These are phyloP conservation scores for Rhododendron kiyosumense DNA, from an alignment of 148 eudicot genomes.

Conservation along the genomic window DNA sequence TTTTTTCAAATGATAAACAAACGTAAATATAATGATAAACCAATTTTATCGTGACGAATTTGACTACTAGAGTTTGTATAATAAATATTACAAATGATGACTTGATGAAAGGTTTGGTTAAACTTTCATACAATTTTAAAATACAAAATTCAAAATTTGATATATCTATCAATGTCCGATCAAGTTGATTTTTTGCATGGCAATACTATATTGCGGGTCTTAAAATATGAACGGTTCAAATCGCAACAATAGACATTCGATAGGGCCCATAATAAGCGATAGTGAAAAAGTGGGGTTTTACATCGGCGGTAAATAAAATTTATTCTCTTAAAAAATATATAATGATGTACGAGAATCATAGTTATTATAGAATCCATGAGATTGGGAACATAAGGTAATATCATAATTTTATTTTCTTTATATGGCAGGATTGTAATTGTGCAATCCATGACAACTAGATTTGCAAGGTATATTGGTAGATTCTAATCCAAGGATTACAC, in stretches of 20 bases:
- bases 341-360: not conserved
- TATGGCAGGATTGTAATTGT: not conserved
- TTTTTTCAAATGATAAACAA: not conserved
- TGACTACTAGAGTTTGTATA: not conserved
- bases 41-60: not conserved
- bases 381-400: not conserved
- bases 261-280: no score
- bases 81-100: not conserved
- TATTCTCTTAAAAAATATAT: not conserved
- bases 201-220: no score
- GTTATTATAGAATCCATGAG: not conserved
- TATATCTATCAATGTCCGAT: no score
- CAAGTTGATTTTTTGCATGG: no score
- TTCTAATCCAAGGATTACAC: not conserved
- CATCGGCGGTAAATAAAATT: accelerated
- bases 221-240: no score
- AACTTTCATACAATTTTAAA: not conserved
- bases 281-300: no score
- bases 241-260: no score
- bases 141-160: no score
- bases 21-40: not conserved
- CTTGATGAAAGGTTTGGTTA: not conserved
- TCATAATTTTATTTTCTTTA: not conserved
- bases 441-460: not conserved
- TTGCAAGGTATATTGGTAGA: not conserved